Evolutionary conservation across 2,329 filamentous ascomycete species (phyloP), one percentile per base, ranked within the genome.

Genomic region (Sporothrix phasma): DNA sequence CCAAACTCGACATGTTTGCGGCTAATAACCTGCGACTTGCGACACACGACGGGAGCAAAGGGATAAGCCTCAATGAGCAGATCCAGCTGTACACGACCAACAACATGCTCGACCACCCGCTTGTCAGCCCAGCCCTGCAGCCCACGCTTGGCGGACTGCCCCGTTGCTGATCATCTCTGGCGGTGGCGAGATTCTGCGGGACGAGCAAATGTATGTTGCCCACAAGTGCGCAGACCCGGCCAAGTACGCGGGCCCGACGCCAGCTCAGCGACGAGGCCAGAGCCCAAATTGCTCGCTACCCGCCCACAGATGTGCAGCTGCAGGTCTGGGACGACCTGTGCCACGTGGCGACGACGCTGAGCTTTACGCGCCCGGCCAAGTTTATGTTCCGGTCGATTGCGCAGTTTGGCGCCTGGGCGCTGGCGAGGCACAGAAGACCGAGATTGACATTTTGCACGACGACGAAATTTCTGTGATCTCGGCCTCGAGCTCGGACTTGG

Each of bases 321-420:
- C 94, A 97, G 73, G 88, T 97, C 1, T 97, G 93, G 92, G 93
- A 97, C 65, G 89, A 96, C 70, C 78, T 97, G 2, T 97, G 94
- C 71, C 93, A 97, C 72, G 92, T 96, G 5, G 87, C 88, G 0
- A 90, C 93, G 0, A 97, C 92, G 0, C 80, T 97, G n/a, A 96
- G 90, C 70, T 97, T 96, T 73, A 97, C 93, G 0, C 84, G 88
- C n/a, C 94, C 94, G 0, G 94, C 93, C 53, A 97, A 97, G 74
- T 89, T 89, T 76, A 97, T 97, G 92, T 97, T 91, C 73, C 84
- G 93, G 56, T 90, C 90, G 1, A 86, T 97, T 61, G 89, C 94
- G 0, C 93, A 97, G 69, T 97, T 99, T 71, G 89, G 92, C 2
- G 91, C 92, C 0, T 97, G 92, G 92, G 88, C 89, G 0, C 80